Evolutionary conservation across 352 stramenopile species (phyloP).

Genomic region (Phytophthora brassicae): DNA sequence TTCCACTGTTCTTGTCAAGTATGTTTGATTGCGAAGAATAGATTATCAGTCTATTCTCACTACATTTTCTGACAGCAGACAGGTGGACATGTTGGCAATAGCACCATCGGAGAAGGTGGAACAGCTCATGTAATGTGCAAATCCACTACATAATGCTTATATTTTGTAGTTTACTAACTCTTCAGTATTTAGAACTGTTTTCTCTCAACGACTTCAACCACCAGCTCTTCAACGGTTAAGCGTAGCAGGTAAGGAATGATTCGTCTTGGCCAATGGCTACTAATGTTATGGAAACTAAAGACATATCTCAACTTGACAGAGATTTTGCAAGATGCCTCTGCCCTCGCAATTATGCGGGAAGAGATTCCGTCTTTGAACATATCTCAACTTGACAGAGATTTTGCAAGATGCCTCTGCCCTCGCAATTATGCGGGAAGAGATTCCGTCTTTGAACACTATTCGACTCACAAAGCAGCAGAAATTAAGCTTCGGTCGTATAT

Average conservation of each 20-base stretch:
- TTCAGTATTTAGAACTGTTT: constrained; percentile 31
- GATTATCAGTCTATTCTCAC: not conserved
- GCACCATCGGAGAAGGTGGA: constrained; percentile 51
- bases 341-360: constrained; percentile 28
- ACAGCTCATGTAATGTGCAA: constrained; percentile 48
- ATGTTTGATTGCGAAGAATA: constrained; percentile 1
- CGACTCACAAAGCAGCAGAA: constrained; percentile 42
- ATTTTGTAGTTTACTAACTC: not conserved
- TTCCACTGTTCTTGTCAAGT: constrained; percentile 13
- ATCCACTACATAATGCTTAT: not conserved
- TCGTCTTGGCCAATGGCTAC: not conserved
- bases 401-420: constrained; percentile 42
- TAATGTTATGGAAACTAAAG: not conserved
- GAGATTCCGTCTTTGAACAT: constrained; percentile 33
- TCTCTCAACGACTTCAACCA: constrained; percentile 46
- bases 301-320: constrained; percentile 33
- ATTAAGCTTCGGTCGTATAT: constrained; percentile 38
- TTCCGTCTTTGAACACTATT: constrained; percentile 41
- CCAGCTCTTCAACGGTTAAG: constrained; percentile 48
- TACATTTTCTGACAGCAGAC: not conserved
- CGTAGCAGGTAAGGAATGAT: constrained; percentile 35
- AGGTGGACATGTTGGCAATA: constrained; percentile 38
- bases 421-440: constrained; percentile 23
- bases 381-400: constrained; percentile 48
- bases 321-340: constrained; percentile 49